These are phyloP conservation scores for Aspergillus steynii DNA, from an alignment of 495 filamentous ascomycete genomes.

Conservation along the genomic window DNA sequence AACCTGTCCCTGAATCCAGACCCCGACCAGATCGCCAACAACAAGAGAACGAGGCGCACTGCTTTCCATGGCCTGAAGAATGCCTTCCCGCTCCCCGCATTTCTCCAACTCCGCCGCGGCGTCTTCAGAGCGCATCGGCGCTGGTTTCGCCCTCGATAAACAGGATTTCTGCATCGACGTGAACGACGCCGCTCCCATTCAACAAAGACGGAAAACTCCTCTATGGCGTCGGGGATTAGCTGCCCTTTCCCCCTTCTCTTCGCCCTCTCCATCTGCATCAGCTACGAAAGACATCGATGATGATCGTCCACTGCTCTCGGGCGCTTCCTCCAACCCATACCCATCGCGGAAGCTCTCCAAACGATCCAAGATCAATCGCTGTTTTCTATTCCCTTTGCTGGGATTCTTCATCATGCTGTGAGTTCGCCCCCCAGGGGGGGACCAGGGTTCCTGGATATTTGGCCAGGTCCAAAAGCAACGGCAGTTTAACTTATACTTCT, in stretches of 20 bases:
- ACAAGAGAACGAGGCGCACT: neutral
- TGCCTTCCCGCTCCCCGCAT: slow-evolving; percentile 3
- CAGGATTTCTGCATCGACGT: neutral
- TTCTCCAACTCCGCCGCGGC: neutral
- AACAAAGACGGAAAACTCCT: neutral
- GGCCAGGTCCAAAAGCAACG: too few relatives aligned
- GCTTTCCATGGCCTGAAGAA: neutral
- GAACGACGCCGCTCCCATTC: neutral
- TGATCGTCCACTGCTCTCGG: slow-evolving; percentile 23
- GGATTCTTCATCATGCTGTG: slow-evolving; percentile 43
- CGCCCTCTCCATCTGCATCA: slow-evolving; percentile 11
- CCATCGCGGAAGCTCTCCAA: slow-evolving; percentile 1
- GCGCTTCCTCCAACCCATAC: neutral
- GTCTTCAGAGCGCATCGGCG: neutral
- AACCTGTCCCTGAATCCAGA: neutral
- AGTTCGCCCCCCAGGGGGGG: slow-evolving; percentile 15
- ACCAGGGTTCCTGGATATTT: too few relatives aligned
- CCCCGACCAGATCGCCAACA: neutral
- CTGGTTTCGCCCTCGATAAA: neutral
- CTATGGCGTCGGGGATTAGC: slow-evolving; percentile 17
- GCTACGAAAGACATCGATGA: slow-evolving; percentile 13
- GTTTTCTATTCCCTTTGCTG: slow-evolving; percentile 22
- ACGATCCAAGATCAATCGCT: slow-evolving; percentile 17
- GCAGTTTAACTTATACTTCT: slow-evolving; percentile 1
- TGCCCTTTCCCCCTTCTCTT: slow-evolving; percentile 18